These are phyloP conservation scores for Linum tenue DNA, from an alignment of 345 rosid species.

Conservation along the genomic window DNA sequence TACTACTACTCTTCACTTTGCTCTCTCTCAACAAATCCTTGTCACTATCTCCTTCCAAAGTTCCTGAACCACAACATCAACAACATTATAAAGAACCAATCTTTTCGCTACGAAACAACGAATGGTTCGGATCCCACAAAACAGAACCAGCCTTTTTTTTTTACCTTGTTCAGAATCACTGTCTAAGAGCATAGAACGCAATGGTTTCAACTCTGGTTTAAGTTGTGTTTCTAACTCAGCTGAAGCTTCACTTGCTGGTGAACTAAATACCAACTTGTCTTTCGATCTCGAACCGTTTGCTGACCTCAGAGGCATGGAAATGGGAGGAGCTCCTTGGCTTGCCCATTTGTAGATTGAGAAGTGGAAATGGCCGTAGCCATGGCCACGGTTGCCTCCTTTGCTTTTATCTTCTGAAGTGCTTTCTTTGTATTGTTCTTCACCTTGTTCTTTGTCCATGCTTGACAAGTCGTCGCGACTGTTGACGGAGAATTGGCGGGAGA, in stretches of 20 bases:
- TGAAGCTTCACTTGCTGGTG: constrained; percentile 12
- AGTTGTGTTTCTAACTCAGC: constrained; percentile 15
- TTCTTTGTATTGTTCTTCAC: constrained; percentile 13
- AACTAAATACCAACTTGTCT: constrained; percentile 19
- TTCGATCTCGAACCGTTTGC: constrained; percentile 30
- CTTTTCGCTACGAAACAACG: constrained; percentile 6
- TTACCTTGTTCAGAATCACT: constrained; percentile 24
- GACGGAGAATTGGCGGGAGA: constrained; percentile 23
- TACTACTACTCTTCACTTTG: constrained; percentile 17
- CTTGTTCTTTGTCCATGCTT: constrained; percentile 15
- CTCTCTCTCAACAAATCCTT: constrained; percentile 26
- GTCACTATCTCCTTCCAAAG: constrained; percentile 14
- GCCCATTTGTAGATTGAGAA: constrained; percentile 96
- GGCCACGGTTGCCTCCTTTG: constrained; percentile 12
- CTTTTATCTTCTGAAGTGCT: constrained; percentile 22
- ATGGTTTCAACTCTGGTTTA: constrained; percentile 28
- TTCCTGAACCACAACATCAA: constrained; percentile 28
- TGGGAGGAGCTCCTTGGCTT: constrained; percentile 59
- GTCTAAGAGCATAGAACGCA: constrained; percentile 17
- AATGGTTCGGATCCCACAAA: not conserved
- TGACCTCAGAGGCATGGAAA: constrained; percentile 33
- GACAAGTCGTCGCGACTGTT: constrained; percentile 15
- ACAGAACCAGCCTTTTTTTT: not conserved
- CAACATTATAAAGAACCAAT: constrained; percentile 2
- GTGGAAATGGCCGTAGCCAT: constrained; percentile 39